Percentiles rank a stretch among this genome's conserved stretches.
These are phyloP conservation scores for Dactylella cylindrospora DNA, from an alignment of 2,329 filamentous ascomycete species.

Conservation along the genomic window DNA sequence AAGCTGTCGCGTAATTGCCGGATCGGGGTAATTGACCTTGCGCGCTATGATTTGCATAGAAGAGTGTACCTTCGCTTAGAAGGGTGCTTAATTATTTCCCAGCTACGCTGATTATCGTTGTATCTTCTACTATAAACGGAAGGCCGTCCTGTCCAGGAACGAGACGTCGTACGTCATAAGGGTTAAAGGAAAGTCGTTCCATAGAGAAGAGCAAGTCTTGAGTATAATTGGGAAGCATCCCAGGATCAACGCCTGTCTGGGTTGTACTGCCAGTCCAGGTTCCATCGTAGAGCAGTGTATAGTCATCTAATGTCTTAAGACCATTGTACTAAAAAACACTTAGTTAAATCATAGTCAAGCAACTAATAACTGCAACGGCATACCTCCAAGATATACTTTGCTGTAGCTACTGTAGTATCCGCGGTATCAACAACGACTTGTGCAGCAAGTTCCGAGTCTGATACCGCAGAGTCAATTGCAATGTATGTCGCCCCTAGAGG, in stretches of 20 bases:
- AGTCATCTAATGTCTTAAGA: constrained; percentile 52
- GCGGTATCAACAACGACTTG: not conserved
- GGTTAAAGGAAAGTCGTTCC: constrained; percentile 55
- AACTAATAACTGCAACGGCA: not conserved
- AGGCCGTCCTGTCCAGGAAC: constrained; percentile 50
- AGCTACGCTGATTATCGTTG: constrained; percentile 50
- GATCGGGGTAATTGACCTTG: constrained; percentile 50
- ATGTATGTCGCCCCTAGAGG: constrained; percentile 2
- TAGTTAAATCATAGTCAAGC: not conserved
- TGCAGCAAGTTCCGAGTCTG: constrained; percentile 7
- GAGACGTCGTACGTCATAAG: constrained; percentile 53
- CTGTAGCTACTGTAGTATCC: not conserved
- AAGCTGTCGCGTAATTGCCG: constrained; percentile 53
- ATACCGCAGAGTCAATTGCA: constrained; percentile 6
- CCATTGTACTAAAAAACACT: constrained; percentile 47
- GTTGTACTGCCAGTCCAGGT: constrained; percentile 53
- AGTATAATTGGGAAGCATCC: constrained; percentile 56
- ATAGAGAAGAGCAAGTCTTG: constrained; percentile 57
- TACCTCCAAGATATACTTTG: constrained; percentile 2
- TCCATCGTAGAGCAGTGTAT: constrained; percentile 53
- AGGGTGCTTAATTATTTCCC: constrained; percentile 51
- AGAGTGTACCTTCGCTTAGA: constrained; percentile 53
- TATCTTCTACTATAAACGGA: constrained; percentile 52
- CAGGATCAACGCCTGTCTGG: constrained; percentile 51
- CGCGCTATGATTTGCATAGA: constrained; percentile 54